A percentile compares a stretch with the other conserved stretches of the same genome.
phyloP scores from a whole-genome alignment of 305 asterid genomes.

The Lippia alba region DNA sequence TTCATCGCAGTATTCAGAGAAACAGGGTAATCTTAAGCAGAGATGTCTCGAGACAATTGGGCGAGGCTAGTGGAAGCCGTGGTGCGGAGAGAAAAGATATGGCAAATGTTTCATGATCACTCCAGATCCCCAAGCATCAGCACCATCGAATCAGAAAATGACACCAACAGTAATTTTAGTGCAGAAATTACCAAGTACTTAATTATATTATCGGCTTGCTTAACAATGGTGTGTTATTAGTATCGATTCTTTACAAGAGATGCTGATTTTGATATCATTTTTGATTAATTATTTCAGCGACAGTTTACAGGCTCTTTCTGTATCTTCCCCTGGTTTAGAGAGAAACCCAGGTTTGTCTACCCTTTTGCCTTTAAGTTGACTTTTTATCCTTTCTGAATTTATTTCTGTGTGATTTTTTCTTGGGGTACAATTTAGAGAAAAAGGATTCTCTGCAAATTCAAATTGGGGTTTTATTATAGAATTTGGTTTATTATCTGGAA shows the following conservation, averaged over 20 bases:
- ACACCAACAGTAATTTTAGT: neutral
- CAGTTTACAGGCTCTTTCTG: neutral
- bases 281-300: neutral
- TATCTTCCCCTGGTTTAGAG: conserved; percentile 50
- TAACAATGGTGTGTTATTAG: too few species aligned
- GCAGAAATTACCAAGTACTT: neutral
- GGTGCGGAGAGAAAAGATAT: neutral
- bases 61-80: neutral
- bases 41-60: neutral
- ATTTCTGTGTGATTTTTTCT: too few species aligned
- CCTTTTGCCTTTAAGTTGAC: neutral
- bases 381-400: too few species aligned
- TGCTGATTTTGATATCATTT: neutral
- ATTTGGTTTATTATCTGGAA: too few species aligned
- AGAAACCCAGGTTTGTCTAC: conserved; percentile 50
- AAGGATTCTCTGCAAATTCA: too few species aligned
- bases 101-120: neutral
- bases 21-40: neutral
- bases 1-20: neutral
- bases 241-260: too few species aligned
- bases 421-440: too few species aligned
- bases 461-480: too few species aligned
- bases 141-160: neutral
- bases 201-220: too few species aligned
- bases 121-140: neutral